Conservation (phyloP, 208 protist genomes). For the Trypanosoma congolense region DNA sequence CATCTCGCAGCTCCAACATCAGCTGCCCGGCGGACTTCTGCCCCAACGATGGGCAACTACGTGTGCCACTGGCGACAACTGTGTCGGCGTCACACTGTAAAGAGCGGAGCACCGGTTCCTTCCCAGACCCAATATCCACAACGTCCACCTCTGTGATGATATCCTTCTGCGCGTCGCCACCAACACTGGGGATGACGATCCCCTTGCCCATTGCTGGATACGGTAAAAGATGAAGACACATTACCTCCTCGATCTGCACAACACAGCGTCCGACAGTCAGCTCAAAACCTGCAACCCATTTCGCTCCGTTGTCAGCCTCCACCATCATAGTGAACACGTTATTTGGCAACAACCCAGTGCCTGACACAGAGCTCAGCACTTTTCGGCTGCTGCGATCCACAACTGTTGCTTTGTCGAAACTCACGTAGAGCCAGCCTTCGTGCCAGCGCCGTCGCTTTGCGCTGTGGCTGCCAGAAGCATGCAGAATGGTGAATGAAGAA, state of each 20-base stretch:
- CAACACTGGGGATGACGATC: neutral
- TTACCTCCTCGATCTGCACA: constrained; percentile 54
- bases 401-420: constrained; percentile 33
- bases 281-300: constrained; percentile 48
- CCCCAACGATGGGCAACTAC: neutral
- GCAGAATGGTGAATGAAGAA: constrained; percentile 64
- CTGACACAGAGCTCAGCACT: constrained; percentile 30
- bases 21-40: constrained; percentile 1
- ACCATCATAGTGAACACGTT: constrained; percentile 45
- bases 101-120: too few relatives aligned
- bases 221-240: constrained; percentile 68
- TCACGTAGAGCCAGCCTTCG: constrained; percentile 47
- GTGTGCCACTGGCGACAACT: too few relatives aligned
- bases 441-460: constrained; percentile 37
- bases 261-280: constrained; percentile 34
- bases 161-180: neutral
- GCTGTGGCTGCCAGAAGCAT: constrained; percentile 25
- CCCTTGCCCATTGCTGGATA: constrained; percentile 20
- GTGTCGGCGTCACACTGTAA: neutral
- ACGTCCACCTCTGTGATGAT: too few relatives aligned
- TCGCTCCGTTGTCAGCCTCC: constrained; percentile 37
- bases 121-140: too few relatives aligned
- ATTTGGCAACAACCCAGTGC: constrained; percentile 44
- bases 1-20: constrained; percentile 10
- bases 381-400: constrained; percentile 30